Conservation (phyloP, 2,329 filamentous ascomycete genomes). For the Phoma herbarum region DNA sequence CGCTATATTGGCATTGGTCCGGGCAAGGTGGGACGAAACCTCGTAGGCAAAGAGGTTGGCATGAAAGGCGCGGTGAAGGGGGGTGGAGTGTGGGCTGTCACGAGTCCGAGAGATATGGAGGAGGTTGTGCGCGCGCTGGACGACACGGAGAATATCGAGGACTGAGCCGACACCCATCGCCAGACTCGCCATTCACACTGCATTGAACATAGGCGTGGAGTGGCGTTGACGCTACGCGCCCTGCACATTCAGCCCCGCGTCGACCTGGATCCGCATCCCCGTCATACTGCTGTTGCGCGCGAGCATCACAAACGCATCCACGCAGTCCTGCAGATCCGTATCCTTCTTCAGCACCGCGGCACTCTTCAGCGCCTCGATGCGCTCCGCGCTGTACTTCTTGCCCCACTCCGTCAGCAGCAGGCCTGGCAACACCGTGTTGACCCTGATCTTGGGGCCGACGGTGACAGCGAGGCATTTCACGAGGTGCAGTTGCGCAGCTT, state of each 20-base stretch:
- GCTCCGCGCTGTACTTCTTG: constrained; percentile 65
- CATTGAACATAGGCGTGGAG: background rate
- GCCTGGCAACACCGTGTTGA: constrained; percentile 72
- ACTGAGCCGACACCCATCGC: constrained; percentile 5
- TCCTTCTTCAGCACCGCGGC: constrained; percentile 67
- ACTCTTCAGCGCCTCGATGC: constrained; percentile 63
- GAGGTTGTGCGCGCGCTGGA: constrained; percentile 57
- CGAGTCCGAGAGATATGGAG: constrained; percentile 70
- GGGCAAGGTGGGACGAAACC: constrained; percentile 89
- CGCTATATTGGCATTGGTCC: constrained; percentile 93
- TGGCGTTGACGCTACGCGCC: constrained; percentile 22
- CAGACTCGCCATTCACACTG: background rate
- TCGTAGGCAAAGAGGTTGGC: constrained; percentile 94
- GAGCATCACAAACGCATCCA: constrained; percentile 63
- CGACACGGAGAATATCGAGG: constrained; percentile 52
- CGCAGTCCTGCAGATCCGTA: constrained; percentile 63
- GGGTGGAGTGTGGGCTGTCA: constrained; percentile 92
- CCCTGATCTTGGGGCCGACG: constrained; percentile 68
- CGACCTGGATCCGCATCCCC: constrained; percentile 56
- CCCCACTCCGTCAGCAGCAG: constrained; percentile 69
- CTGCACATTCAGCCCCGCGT: constrained; percentile 48
- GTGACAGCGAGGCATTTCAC: constrained; percentile 71
- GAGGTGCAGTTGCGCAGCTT: constrained; percentile 75
- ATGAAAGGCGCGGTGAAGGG: constrained; percentile 85
- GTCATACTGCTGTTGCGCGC: constrained; percentile 64